Percentiles rank a stretch among this genome's conserved stretches.
Conservation (phyloP, 2,329 filamentous ascomycete species). For the Helicocarpus griseus region DNA sequence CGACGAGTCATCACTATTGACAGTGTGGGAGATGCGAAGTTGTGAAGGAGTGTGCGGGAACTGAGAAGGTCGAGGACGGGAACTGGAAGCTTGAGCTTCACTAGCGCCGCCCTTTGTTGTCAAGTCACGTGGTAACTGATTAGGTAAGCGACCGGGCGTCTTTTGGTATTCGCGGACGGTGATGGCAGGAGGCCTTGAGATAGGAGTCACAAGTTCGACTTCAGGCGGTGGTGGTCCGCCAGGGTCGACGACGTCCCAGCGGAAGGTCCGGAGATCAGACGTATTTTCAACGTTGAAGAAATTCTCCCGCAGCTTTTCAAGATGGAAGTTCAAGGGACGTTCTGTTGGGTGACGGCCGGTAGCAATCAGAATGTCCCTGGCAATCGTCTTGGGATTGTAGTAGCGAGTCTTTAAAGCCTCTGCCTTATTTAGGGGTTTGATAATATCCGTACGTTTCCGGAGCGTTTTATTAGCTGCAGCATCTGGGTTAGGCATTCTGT, state of each 20-base stretch:
- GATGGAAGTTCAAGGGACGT: slow-evolving; percentile 49
- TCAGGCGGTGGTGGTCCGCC: slow-evolving; percentile 33
- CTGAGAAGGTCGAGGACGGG: not conserved
- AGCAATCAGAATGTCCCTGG: slow-evolving; percentile 53
- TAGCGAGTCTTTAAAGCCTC: slow-evolving; percentile 36
- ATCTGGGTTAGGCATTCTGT: slow-evolving; percentile 3
- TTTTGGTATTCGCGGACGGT: slow-evolving; percentile 5
- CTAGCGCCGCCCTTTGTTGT: not conserved
- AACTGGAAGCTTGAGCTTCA: no score
- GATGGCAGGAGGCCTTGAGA: slow-evolving; percentile 15
- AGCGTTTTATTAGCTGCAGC: slow-evolving; percentile 6
- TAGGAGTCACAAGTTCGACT: slow-evolving; percentile 18
- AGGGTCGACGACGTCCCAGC: slow-evolving; percentile 54
- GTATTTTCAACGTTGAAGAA: slow-evolving; percentile 35
- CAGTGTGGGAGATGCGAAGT: slow-evolving; percentile 4
- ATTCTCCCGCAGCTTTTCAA: slow-evolving; percentile 38
- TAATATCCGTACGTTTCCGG: slow-evolving; percentile 26
- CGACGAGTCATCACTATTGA: not conserved
- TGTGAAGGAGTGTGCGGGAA: not conserved
- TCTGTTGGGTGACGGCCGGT: slow-evolving; percentile 53
- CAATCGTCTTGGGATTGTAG: slow-evolving; percentile 55
- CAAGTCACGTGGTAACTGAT: slow-evolving; percentile 7
- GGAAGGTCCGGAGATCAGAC: slow-evolving; percentile 48
- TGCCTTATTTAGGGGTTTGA: slow-evolving; percentile 33
- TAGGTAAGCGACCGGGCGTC: slow-evolving; percentile 2